phyloP scores from a whole-genome alignment of 345 rosid species.

The Aurinia saxatilis region DNA sequence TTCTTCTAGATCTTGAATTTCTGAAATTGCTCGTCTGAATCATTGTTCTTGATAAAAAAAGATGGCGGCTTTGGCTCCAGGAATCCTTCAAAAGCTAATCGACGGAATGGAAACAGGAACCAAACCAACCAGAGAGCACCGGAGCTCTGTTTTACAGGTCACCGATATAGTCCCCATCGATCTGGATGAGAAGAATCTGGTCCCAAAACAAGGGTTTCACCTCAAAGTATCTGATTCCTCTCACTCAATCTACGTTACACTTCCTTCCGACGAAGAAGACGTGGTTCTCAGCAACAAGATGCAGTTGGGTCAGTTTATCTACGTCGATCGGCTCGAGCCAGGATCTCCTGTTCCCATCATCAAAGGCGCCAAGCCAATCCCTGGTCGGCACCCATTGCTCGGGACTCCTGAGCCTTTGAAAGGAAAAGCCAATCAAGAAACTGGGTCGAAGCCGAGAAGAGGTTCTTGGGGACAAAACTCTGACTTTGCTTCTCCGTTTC shows the following conservation, averaged over 20 bases:
- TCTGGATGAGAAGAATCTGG: constrained; percentile 83
- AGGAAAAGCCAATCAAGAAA: constrained; percentile 35
- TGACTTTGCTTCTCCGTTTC: constrained; percentile 50
- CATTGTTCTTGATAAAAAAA: not conserved
- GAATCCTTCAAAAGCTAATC: constrained; percentile 70
- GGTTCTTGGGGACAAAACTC: constrained; percentile 76
- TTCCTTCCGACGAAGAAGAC: constrained; percentile 79
- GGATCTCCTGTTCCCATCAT: constrained; percentile 86
- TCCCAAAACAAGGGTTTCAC: constrained; percentile 77
- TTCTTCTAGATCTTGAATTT: not conserved
- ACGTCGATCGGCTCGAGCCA: constrained; percentile 68
- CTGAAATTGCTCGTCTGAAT: not conserved
- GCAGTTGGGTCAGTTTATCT: constrained; percentile 91
- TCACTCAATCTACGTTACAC: constrained; percentile 75
- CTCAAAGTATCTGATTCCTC: constrained; percentile 93
- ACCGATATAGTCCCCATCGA: constrained; percentile 91
- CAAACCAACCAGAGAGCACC: constrained; percentile 74
- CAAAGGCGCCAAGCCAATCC: constrained; percentile 69
- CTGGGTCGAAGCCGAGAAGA: constrained; percentile 40
- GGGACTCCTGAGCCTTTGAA: constrained; percentile 82
- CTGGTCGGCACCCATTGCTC: constrained; percentile 74
- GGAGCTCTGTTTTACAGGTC: constrained; percentile 83
- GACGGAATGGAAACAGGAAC: constrained; percentile 70
- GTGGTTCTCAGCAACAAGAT: constrained; percentile 68
- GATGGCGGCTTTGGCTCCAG: constrained; percentile 84